These are phyloP conservation scores for Eucalyptus marginata DNA, from an alignment of 345 rosid genomes.

Conservation along the genomic window DNA sequence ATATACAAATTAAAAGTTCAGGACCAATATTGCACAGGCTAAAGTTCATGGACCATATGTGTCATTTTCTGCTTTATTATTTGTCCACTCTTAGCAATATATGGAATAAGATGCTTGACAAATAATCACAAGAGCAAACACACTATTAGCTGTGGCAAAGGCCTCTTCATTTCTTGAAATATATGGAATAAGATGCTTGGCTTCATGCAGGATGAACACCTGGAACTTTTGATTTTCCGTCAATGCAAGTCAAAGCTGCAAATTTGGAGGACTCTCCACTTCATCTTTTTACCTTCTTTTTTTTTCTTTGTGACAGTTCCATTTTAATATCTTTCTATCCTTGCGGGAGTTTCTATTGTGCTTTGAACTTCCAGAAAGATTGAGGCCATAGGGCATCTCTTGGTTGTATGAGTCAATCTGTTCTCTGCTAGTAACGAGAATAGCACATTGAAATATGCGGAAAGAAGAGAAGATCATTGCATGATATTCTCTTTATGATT, in stretches of 20 bases:
- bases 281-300: neutral
- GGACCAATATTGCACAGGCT: too few species aligned
- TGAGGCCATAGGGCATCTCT: neutral
- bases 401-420: neutral
- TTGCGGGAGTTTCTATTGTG: neutral
- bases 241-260: neutral
- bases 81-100: too few species aligned
- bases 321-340: neutral
- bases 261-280: neutral
- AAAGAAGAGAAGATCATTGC: neutral
- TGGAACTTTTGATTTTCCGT: neutral
- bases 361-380: neutral
- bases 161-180: neutral
- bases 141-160: neutral
- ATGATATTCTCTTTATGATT: neutral
- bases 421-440: neutral
- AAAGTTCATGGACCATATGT: too few species aligned
- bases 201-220: neutral
- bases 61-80: too few species aligned
- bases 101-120: too few species aligned
- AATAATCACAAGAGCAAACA: neutral
- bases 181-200: neutral
- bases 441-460: neutral
- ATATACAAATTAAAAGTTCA: too few species aligned
- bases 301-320: neutral